Conservation (phyloP, 2,329 filamentous ascomycete genomes). For the Epichloe gansuensis region DNA sequence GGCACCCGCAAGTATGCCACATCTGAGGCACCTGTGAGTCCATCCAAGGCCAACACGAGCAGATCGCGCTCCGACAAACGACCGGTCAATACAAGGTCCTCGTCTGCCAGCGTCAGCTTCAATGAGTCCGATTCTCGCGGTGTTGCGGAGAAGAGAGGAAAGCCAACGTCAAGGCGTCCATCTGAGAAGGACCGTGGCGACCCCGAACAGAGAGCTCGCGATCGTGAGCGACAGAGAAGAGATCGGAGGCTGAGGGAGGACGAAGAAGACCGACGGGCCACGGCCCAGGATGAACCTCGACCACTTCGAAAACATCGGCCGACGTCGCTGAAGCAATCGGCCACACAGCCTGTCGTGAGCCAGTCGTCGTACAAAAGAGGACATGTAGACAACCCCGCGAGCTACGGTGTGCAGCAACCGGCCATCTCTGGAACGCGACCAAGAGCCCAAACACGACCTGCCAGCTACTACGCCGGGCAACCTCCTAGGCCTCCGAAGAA, state of each 20-base stretch:
- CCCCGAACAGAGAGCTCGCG: constrained; percentile 11
- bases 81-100: constrained; percentile 22
- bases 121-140: constrained; percentile 35
- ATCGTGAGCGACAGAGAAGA: constrained; percentile 18
- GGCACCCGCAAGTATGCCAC: constrained; percentile 33
- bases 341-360: constrained; percentile 21
- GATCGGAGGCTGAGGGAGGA: constrained; percentile 15
- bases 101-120: constrained; percentile 21
- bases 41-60: constrained; percentile 39
- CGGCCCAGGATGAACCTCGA: constrained; percentile 14
- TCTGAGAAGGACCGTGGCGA: constrained; percentile 12
- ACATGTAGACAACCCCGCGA: constrained; percentile 23
- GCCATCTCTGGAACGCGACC: constrained; percentile 20
- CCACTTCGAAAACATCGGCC: constrained; percentile 18
- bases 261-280: constrained; percentile 9
- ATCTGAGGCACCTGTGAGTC: constrained; percentile 29
- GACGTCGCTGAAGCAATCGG: constrained; percentile 18
- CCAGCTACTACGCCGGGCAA: constrained; percentile 25
- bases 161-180: constrained; percentile 11
- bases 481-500: constrained; percentile 13
- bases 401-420: constrained; percentile 24
- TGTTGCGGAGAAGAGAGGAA: constrained; percentile 19
- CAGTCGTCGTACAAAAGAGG: constrained; percentile 18
- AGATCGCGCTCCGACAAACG: constrained; percentile 31
- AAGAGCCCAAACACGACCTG: constrained; percentile 21